These are phyloP conservation scores for Galeopsis tetrahit DNA, from an alignment of 257 asterid genomes.

Conservation along the genomic window DNA sequence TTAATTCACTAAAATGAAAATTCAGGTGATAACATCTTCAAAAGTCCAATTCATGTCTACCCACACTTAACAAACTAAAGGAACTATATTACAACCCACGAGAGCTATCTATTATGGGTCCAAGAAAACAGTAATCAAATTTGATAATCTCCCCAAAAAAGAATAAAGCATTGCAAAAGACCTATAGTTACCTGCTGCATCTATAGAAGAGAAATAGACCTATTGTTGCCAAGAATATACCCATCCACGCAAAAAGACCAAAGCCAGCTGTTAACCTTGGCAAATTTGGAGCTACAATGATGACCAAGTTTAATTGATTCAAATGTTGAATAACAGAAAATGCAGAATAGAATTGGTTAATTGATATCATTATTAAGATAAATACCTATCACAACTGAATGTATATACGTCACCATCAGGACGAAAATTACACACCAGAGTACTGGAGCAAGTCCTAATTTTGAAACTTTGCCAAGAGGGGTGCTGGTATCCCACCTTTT, in stretches of 20 bases:
- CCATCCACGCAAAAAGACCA: conserved; percentile 92
- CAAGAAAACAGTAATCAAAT: conserved; percentile 1
- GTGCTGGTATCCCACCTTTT: conserved; percentile 79
- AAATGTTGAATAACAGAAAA: neutral
- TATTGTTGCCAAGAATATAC: conserved; percentile 72
- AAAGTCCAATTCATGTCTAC: neutral
- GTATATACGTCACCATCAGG: conserved; percentile 69
- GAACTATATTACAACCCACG: conserved; percentile 16
- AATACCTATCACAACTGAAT: conserved; percentile 79
- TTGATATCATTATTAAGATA: conserved; percentile 31
- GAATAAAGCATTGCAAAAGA: conserved; percentile 31
- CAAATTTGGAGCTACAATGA: conserved; percentile 73
- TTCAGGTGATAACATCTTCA: conserved; percentile 29
- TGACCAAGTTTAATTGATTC: conserved; percentile 31
- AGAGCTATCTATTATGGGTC: conserved; percentile 5
- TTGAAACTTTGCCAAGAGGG: conserved; percentile 71
- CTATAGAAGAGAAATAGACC: conserved; percentile 83
- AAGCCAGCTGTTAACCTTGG: conserved; percentile 88
- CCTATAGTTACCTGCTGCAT: conserved; percentile 82
- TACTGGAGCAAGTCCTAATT: conserved; percentile 93
- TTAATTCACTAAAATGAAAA: conserved; percentile 2
- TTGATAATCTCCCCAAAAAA: conserved; percentile 6
- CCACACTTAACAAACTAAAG: conserved; percentile 9
- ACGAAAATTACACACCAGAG: conserved; percentile 80
- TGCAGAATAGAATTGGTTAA: neutral